Evolutionary conservation across 2,329 filamentous ascomycete species (phyloP).

Genomic region (Xylariaceae sp.): DNA sequence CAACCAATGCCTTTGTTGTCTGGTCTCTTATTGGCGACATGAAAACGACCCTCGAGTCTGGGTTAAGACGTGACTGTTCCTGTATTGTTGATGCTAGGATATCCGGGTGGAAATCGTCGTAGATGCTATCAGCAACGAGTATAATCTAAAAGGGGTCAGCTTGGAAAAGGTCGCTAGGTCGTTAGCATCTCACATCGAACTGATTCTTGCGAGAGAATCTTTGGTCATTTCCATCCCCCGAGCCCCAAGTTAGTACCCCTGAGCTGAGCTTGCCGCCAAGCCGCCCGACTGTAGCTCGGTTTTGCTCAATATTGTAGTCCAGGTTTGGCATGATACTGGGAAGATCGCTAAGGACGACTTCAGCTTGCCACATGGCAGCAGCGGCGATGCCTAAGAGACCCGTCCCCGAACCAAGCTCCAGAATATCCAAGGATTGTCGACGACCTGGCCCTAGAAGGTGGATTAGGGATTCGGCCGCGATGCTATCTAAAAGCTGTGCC

Average conservation of each 20-base stretch:
- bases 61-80: slow-evolving; percentile 57
- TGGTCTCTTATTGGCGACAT: slow-evolving; percentile 77
- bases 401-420: slow-evolving; percentile 88
- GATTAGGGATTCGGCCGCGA: slow-evolving; percentile 43
- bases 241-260: slow-evolving; percentile 72
- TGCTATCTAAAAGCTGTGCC: slow-evolving; percentile 61
- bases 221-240: slow-evolving; percentile 39
- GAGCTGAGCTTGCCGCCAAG: slow-evolving; percentile 56
- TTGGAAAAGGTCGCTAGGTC: background rate
- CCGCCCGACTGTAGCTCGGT: slow-evolving; percentile 51
- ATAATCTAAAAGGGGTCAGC: slow-evolving; percentile 52
- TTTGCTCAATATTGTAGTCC: slow-evolving; percentile 64
- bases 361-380: slow-evolving; percentile 62
- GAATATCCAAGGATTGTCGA: slow-evolving; percentile 36
- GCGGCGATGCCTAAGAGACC: slow-evolving; percentile 86
- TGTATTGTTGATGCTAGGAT: slow-evolving; percentile 69
- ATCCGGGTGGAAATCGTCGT: slow-evolving; percentile 75
- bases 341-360: slow-evolving; percentile 76
- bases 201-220: slow-evolving; percentile 44
- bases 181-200: slow-evolving; percentile 44
- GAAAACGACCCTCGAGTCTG: slow-evolving; percentile 63
- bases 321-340: slow-evolving; percentile 81
- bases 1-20: slow-evolving; percentile 58
- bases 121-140: slow-evolving; percentile 80
- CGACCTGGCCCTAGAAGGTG: slow-evolving; percentile 40